A percentile compares a stretch with the other conserved stretches of the same genome.
Evolutionary conservation across 495 filamentous ascomycete species (phyloP).

Genomic region (Daldinia loculata): DNA sequence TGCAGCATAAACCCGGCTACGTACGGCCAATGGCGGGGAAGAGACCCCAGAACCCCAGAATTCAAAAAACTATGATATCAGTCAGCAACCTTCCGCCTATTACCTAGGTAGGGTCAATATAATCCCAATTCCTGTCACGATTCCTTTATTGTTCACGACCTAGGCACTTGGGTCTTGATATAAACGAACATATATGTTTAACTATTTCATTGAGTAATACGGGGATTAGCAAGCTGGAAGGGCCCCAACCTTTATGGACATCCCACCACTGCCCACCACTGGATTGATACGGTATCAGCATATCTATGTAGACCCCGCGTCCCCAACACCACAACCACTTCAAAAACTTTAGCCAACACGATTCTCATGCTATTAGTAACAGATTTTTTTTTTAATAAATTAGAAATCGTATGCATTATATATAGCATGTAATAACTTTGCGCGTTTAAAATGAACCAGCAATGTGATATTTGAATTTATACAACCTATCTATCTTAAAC

Average conservation of each 20-base stretch:
- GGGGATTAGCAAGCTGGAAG: background rate
- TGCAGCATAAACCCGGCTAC: slow-evolving; percentile 26
- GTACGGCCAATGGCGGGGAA: slow-evolving; percentile 38
- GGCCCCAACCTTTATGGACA: background rate
- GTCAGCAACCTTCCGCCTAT: background rate
- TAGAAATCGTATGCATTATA: too few relatives aligned
- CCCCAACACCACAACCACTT: background rate
- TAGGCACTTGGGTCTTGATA: background rate
- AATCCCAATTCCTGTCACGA: background rate
- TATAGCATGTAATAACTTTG: too few relatives aligned
- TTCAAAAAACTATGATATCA: background rate
- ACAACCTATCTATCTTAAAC: too few relatives aligned
- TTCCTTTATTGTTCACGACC: background rate
- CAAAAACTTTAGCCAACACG: too few relatives aligned
- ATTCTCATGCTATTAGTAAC: too few relatives aligned
- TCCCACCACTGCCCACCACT: too few relatives aligned
- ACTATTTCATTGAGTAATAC: background rate
- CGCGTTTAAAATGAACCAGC: too few relatives aligned
- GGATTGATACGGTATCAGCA: too few relatives aligned
- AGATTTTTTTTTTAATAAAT: too few relatives aligned
- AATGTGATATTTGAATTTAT: too few relatives aligned
- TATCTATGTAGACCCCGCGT: background rate
- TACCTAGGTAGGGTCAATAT: slow-evolving; percentile 4
- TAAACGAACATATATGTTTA: background rate
- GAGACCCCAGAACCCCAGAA: slow-evolving; percentile 10